Evolutionary conservation across 1,284 basidiomycete genomes (phyloP).

Genomic region (Lentinula novae-zelandiae): DNA sequence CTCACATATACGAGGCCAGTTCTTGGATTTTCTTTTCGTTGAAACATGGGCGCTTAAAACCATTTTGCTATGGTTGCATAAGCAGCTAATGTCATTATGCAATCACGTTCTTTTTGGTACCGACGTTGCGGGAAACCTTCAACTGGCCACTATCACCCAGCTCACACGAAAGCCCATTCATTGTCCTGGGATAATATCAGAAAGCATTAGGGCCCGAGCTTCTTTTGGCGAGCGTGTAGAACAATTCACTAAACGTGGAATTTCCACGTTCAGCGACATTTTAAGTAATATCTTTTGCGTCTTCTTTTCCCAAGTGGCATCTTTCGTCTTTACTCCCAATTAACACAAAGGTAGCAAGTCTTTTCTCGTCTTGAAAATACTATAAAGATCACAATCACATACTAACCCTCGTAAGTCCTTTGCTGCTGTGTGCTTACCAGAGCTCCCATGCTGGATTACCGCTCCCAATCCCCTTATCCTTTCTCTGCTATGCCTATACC

Average conservation of each 20-base stretch:
- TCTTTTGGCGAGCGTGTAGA: background rate
- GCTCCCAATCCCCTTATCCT: slow-evolving; percentile 2
- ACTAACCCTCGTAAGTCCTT: background rate
- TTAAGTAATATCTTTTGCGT: background rate
- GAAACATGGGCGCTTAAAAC: background rate
- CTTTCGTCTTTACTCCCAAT: background rate
- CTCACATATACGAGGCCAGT: no score
- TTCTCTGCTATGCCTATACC: slow-evolving; percentile 24
- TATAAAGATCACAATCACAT: background rate
- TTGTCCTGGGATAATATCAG: background rate
- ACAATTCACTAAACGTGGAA: slow-evolving; percentile 1
- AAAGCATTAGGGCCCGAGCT: background rate
- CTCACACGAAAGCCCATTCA: background rate
- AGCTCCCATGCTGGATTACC: background rate
- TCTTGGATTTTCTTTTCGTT: no score
- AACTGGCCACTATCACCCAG: background rate
- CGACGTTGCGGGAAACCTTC: background rate
- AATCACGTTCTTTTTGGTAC: background rate
- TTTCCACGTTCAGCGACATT: slow-evolving; percentile 4
- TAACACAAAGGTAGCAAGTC: background rate
- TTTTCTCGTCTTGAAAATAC: background rate
- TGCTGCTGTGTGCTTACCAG: background rate
- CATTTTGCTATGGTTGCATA: background rate
- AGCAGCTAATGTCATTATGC: background rate
- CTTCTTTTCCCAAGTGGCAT: slow-evolving; percentile 2